Base-by-base conservation (phyloP, 345 rosid species). In the Sapria himalayana region DNA sequence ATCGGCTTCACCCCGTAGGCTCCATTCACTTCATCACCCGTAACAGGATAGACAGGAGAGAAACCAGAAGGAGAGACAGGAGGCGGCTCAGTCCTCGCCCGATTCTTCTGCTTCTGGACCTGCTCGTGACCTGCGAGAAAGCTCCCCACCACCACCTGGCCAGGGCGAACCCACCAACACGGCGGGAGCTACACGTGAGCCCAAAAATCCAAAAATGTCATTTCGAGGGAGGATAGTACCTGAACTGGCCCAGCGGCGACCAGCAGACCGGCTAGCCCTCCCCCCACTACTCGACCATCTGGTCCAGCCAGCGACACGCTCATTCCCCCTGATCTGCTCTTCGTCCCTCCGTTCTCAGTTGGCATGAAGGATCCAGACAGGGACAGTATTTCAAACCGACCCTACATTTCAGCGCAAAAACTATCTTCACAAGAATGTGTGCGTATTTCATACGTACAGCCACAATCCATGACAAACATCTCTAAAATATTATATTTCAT, bases 261-360 rank as follows among this genome's bases (percentile, higher is more conserved):
- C 61, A 91, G 58, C 43, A 80, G 56, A 49, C 95, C 95, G 6
- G 93, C 86, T 35, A 91, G 79, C 52, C 86, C 85, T 29, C 95
- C 95, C 10, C 95, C 99, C 15, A 91, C 59, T 57, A 91, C 94
- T 25, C 73, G 85, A 44, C 93, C 93, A 62, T 91, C 94, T 3
- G 78, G 80, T 49, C 85, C 78, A 3, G 93, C 93, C 64, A 80
- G 76, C 25, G 96, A 80, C 24, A 84, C 69, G 40, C 96, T 91
- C 89, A 91, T 80, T 35, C 99, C 96, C 11, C 99, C 99, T 14
- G 96, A 71, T 65, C 85, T 74, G 69, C 96, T 71, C 56, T 69
- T 64, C 7, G 77, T 59, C 53, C 92, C 94, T 52, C 76, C 78
- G 62, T 51, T 63, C 35, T 70, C 82, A 21, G 59, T 69, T 25